These are phyloP conservation scores for Pisolithus marmoratus DNA, from an alignment of 768 basidiomycete genomes.

Conservation along the genomic window DNA sequence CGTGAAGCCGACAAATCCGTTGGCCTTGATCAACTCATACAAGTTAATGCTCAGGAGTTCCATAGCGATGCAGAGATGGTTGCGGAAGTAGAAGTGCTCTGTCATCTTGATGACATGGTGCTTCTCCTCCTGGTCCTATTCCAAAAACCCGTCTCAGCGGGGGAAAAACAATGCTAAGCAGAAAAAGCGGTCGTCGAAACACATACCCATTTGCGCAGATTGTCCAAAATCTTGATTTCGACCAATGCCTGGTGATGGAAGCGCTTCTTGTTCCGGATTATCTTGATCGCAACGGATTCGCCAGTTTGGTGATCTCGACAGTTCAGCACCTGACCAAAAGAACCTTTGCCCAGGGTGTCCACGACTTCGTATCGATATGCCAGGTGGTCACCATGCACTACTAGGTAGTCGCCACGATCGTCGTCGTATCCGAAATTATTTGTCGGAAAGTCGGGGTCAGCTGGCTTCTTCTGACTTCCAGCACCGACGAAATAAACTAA, in stretches of 20 bases:
- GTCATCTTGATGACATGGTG: constrained; percentile 98
- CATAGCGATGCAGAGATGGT: constrained; percentile 97
- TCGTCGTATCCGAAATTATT: constrained; percentile 98
- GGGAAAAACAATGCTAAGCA: too few species aligned
- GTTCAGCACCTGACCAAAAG: constrained; percentile 94
- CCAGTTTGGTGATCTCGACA: constrained; percentile 96
- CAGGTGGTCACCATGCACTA: constrained; percentile 87
- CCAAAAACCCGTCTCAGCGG: not conserved
- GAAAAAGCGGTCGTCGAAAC: not conserved
- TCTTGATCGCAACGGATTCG: constrained; percentile 96
- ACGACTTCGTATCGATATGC: constrained; percentile 95
- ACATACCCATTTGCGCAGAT: constrained; percentile 93
- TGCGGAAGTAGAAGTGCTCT: constrained; percentile 96
- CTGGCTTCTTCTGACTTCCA: constrained; percentile 77
- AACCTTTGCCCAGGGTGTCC: constrained; percentile 93
- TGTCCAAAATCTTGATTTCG: constrained; percentile 98
- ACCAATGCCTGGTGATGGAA: constrained; percentile 98
- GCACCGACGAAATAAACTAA: constrained; percentile 79
- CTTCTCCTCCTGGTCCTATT: constrained; percentile 90
- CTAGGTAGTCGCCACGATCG: constrained; percentile 93
- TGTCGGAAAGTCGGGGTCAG: constrained; percentile 60
- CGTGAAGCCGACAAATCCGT: constrained; percentile 97
- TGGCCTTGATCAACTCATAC: constrained; percentile 98
- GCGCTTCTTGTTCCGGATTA: constrained; percentile 98
- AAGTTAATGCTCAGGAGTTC: constrained; percentile 97